These are phyloP conservation scores for Pleurotus eryngii DNA, from an alignment of 768 basidiomycete species.

Conservation along the genomic window DNA sequence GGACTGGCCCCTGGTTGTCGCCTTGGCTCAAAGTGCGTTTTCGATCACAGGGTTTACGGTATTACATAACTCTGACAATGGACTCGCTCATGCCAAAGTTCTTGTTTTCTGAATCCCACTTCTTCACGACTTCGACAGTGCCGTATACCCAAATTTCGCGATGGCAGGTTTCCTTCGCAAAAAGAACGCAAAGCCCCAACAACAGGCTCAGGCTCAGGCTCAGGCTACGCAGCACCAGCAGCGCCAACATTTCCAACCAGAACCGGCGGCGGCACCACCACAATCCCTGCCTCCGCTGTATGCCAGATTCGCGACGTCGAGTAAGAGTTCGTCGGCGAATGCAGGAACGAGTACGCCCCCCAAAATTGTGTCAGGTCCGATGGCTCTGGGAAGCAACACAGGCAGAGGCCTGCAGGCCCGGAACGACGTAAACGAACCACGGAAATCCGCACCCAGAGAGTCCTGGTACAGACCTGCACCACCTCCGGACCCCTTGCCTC, in stretches of 20 bases:
- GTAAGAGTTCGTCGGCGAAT: slow-evolving; percentile 7
- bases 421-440: slow-evolving; percentile 3
- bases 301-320: slow-evolving; percentile 35
- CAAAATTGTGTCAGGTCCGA: slow-evolving; percentile 35
- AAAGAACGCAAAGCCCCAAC: slow-evolving; percentile 28
- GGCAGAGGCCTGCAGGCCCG: slow-evolving; percentile 1
- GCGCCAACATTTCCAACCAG: background rate
- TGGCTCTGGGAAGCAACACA: slow-evolving; percentile 25
- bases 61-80: slow-evolving; percentile 3
- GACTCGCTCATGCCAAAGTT: background rate
- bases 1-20: background rate
- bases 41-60: background rate
- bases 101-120: background rate
- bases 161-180: slow-evolving; percentile 60
- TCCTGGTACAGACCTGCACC: slow-evolving; percentile 7
- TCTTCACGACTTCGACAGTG: background rate
- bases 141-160: slow-evolving; percentile 12
- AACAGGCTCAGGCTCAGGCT: background rate
- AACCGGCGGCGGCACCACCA: slow-evolving; percentile 15
- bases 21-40: slow-evolving; percentile 3
- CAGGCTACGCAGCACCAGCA: slow-evolving; percentile 1
- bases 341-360: slow-evolving; percentile 14
- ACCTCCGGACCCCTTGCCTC: background rate
- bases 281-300: slow-evolving; percentile 38
- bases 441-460: background rate